Conservation (phyloP, 257 asterid species). For the Orobanche coerulescens region DNA sequence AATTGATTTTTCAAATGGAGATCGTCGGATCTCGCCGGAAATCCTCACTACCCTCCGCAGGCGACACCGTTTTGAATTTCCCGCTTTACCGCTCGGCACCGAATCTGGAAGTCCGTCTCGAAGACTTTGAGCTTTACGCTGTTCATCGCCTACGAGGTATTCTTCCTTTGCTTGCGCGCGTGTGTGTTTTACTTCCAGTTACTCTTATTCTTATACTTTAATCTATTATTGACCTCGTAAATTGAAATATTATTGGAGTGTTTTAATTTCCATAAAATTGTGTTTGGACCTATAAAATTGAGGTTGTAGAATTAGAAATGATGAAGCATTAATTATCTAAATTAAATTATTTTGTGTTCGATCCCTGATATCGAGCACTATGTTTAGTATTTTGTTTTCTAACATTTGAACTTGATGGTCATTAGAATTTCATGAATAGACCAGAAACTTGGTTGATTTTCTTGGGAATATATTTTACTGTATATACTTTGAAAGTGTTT, state of each 20-base stretch:
- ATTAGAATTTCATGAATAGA: neutral
- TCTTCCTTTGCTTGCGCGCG: neutral
- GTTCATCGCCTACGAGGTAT: constrained; percentile 89
- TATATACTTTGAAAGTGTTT: neutral
- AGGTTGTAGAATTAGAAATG: neutral
- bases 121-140: constrained; percentile 89
- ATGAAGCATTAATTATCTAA: neutral
- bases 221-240: constrained; percentile 1
- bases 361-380: neutral
- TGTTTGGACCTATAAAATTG: neutral
- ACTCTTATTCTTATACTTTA: neutral
- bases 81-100: constrained; percentile 86
- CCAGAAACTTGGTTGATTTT: neutral
- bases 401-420: neutral
- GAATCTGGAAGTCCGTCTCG: constrained; percentile 76
- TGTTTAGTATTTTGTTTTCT: neutral
- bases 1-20: constrained; percentile 40
- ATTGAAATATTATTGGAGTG: neutral
- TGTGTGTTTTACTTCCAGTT: neutral
- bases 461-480: neutral
- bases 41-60: constrained; percentile 21
- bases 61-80: constrained; percentile 32
- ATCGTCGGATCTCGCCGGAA: constrained; percentile 44
- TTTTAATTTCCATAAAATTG: neutral
- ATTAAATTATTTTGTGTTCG: neutral